These are phyloP conservation scores for Hebeloma cylindrosporum DNA, from an alignment of 768 basidiomycete species.

Conservation along the genomic window DNA sequence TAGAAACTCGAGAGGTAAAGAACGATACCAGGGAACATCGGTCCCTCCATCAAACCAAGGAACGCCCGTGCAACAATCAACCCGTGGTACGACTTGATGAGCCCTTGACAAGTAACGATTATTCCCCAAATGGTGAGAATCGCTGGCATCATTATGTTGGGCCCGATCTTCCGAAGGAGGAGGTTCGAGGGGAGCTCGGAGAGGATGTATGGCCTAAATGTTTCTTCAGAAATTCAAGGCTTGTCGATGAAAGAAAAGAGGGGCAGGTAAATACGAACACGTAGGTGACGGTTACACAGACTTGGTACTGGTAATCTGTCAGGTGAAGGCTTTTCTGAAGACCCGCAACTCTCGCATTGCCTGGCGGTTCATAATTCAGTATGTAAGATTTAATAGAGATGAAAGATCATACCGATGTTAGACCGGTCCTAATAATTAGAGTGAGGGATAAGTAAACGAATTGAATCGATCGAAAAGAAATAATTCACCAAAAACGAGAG, in stretches of 20 bases:
- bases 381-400: background rate
- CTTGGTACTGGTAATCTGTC: slow-evolving; percentile 39
- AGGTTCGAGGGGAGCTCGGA: slow-evolving; percentile 52
- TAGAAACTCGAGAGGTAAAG: slow-evolving; percentile 40
- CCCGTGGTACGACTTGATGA: slow-evolving; percentile 43
- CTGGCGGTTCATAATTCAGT: slow-evolving; percentile 15
- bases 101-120: slow-evolving; percentile 43
- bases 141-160: slow-evolving; percentile 46
- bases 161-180: slow-evolving; percentile 43
- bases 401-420: slow-evolving; percentile 30
- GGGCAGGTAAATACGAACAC: slow-evolving; percentile 22
- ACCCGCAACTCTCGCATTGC: slow-evolving; percentile 51
- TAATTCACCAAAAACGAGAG: slow-evolving; percentile 35
- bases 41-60: slow-evolving; percentile 52
- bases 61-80: slow-evolving; percentile 50
- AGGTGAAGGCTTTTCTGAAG: slow-evolving; percentile 43
- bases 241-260: too few species aligned
- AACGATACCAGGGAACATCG: slow-evolving; percentile 34
- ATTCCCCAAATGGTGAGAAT: slow-evolving; percentile 53
- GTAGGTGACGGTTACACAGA: slow-evolving; percentile 33
- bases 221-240: background rate
- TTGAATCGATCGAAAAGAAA: slow-evolving; percentile 2
- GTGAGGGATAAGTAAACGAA: background rate
- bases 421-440: slow-evolving; percentile 34
- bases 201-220: slow-evolving; percentile 39